Base-by-base conservation (phyloP, 73 alveolate genomes). In the Paramecium tetraurelia region DNA sequence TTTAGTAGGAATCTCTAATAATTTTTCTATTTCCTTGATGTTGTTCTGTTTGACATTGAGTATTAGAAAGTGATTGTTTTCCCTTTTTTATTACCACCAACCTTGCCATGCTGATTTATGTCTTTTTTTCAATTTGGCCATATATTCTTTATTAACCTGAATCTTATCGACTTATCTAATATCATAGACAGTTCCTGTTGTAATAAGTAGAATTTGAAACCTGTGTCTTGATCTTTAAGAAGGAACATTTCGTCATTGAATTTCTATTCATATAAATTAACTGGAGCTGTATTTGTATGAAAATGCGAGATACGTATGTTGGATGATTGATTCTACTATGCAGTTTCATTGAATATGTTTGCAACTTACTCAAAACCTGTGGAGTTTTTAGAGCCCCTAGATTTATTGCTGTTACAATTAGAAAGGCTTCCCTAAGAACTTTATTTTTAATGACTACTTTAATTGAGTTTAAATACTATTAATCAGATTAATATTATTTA, bases 61-160 rank as follows among this genome's bases (percentile, higher is more conserved):
- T 4, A 86, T 33, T 2, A 86, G 46, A 59, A 31, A 72, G 36
- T 41, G 40, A 31, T 86, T 86, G 58, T 86, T 86, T 63, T 86
- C 84, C 12, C 85, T 59, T 44, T 86, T 86, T 68, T 86, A 48
- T 40, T 86, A 41, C 93, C 93, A 86, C 93, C 93, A 86, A 27
- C 69, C 93, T 44, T 68, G 53, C 93, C 93, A 86, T 12, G 93
- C 88, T 38, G 68, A 59, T 63, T 86, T 86, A 86, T 86, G 84
- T 86, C 85, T 86, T 77, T 86, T 86, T 38, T 63, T 41, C 36
- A 63, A 77, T 12, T 86, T 77, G 35, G 93, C 93, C 75, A 75
- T 35, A 11, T 75, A 75, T 38, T 75, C 87, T 75, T 75, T 75
- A 38, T 75, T 75, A 12, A 75, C 87, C 38, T 75, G 59, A 38